Conservation (phyloP, 2,329 filamentous ascomycete species). For the Penicillium sp. region DNA sequence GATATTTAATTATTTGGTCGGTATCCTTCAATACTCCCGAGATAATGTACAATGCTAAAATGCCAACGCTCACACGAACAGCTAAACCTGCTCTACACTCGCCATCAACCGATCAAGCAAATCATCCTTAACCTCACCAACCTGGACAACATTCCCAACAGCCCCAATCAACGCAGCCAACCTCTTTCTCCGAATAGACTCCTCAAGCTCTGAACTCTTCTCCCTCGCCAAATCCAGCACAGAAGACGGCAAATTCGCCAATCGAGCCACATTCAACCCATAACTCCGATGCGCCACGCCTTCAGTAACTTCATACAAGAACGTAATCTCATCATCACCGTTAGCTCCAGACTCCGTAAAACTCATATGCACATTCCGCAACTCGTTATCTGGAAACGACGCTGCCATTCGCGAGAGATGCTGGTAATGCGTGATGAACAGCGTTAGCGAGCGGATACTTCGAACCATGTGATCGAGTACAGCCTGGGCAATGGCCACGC, state of each 20-base stretch:
- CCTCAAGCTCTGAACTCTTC: slow-evolving; percentile 81
- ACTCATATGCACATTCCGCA: slow-evolving; percentile 92
- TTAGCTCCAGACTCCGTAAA: slow-evolving; percentile 68
- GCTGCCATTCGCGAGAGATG: slow-evolving; percentile 74
- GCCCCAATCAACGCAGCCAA: slow-evolving; percentile 48
- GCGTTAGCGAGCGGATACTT: slow-evolving; percentile 74
- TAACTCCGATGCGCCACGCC: slow-evolving; percentile 94
- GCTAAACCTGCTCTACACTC: slow-evolving; percentile 38
- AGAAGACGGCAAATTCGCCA: slow-evolving; percentile 77
- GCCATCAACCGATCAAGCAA: slow-evolving; percentile 37
- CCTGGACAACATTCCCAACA: slow-evolving; percentile 34
- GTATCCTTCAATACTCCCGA: no score
- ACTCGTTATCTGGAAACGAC: slow-evolving; percentile 65
- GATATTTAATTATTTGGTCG: no score
- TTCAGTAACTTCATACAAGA: slow-evolving; percentile 88
- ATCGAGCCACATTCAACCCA: slow-evolving; percentile 85
- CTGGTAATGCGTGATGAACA: slow-evolving; percentile 99
- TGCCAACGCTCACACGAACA: not conserved
- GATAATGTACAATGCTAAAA: slow-evolving; percentile 14
- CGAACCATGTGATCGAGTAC: slow-evolving; percentile 84
- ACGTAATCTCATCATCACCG: slow-evolving; percentile 83
- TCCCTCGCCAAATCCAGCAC: slow-evolving; percentile 78
- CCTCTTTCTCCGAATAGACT: slow-evolving; percentile 67
- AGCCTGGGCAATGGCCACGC: slow-evolving; percentile 91
- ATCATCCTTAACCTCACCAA: slow-evolving; percentile 19